These are phyloP conservation scores for Fragaria vesca DNA, from an alignment of 306 rosid species.

Conservation along the genomic window DNA sequence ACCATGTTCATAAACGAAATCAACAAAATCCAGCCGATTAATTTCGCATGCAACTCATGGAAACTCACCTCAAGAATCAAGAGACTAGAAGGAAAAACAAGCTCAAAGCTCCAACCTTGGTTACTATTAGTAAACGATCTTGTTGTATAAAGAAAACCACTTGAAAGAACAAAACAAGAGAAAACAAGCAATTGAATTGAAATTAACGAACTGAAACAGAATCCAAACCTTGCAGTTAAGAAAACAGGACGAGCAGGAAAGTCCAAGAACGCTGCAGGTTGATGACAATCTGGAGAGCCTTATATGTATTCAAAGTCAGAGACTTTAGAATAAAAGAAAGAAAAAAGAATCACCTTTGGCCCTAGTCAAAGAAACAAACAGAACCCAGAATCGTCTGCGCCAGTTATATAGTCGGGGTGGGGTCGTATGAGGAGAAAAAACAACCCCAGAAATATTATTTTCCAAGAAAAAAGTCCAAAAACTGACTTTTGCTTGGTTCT, in stretches of 20 bases:
- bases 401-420: neutral
- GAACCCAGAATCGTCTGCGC: neutral
- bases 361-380: neutral
- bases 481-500: conserved; percentile 7
- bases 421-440: neutral
- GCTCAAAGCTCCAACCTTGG: neutral
- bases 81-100: neutral
- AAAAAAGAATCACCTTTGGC: neutral
- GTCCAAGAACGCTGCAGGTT: conserved; percentile 14
- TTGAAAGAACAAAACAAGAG: neutral
- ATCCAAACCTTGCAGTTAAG: neutral
- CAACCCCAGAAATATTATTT: neutral
- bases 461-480: neutral
- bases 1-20: neutral
- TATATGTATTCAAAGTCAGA: neutral
- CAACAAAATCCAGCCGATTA: neutral
- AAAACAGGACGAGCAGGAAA: conserved; percentile 5
- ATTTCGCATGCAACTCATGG: neutral
- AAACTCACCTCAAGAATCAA: conserved; percentile 6
- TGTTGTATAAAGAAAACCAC: neutral
- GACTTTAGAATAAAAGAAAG: neutral
- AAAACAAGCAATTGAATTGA: neutral
- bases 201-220: neutral
- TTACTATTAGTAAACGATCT: neutral
- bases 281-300: neutral